These are phyloP conservation scores for Schwanniomyces occidentalis DNA, from an alignment of 805 yeast species.

Conservation along the genomic window DNA sequence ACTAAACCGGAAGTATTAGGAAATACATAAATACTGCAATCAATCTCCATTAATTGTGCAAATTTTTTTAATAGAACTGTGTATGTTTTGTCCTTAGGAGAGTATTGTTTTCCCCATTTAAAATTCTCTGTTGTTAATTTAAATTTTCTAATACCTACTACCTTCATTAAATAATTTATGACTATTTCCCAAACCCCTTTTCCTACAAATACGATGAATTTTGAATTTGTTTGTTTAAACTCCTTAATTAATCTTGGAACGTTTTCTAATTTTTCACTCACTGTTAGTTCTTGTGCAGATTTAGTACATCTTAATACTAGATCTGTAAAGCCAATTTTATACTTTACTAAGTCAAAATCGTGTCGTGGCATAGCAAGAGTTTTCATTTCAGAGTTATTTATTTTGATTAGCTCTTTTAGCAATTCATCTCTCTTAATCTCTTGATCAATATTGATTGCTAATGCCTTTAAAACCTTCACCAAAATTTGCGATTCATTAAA, in stretches of 20 bases:
- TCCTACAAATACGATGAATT: conserved; percentile 60
- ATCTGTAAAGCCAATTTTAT: conserved; percentile 69
- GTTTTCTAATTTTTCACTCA: conserved; percentile 52
- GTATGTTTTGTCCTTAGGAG: conserved; percentile 18
- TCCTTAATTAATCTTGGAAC: conserved; percentile 53
- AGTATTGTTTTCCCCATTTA: conserved; percentile 50
- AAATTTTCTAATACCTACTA: conserved; percentile 24
- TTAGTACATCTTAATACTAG: conserved; percentile 64
- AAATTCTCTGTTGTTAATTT: conserved; percentile 35
- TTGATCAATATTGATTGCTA: conserved; percentile 1
- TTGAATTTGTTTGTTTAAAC: conserved; percentile 38
- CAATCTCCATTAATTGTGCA: conserved; percentile 13
- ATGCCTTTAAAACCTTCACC: conserved; percentile 11
- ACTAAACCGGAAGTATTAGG: conserved; percentile 78
- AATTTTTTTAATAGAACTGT: conserved; percentile 18
- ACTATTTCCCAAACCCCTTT: conserved; percentile 74
- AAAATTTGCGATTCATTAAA: conserved; percentile 54
- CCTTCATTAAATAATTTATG: conserved; percentile 31
- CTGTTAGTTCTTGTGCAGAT: conserved; percentile 53
- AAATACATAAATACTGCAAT: conserved; percentile 50
- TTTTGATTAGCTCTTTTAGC: conserved; percentile 12
- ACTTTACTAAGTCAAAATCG: conserved; percentile 45
- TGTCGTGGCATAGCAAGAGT: conserved; percentile 23
- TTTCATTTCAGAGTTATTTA: conserved; percentile 6
- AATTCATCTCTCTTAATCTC: conserved; percentile 10